Evolutionary conservation across 108 stramenopile species (phyloP).

Genomic region (Parietichytrium sp.): DNA sequence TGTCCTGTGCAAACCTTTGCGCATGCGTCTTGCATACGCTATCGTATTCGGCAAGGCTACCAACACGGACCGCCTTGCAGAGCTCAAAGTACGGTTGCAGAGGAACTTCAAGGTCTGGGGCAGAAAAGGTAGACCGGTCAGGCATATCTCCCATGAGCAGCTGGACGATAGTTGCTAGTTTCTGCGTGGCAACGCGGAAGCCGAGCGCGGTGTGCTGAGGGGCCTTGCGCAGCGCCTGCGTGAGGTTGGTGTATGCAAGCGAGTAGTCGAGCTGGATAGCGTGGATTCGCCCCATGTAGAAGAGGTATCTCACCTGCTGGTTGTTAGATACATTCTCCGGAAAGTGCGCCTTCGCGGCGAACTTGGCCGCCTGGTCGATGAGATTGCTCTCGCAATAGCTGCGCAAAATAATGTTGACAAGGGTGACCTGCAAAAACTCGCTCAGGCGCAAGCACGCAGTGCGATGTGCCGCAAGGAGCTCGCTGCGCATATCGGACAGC

Average conservation of each 20-base stretch:
- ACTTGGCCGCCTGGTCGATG: constrained; percentile 92
- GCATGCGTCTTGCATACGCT: constrained; percentile 70
- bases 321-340: constrained; percentile 81
- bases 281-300: constrained; percentile 88
- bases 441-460: constrained; percentile 59
- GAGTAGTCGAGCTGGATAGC: constrained; percentile 92
- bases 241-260: constrained; percentile 81
- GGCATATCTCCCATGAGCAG: constrained; percentile 97
- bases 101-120: constrained; percentile 71
- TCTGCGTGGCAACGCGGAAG: constrained; percentile 79
- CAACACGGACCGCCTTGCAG: constrained; percentile 89
- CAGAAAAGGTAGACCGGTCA: constrained; percentile 75
- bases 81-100: constrained; percentile 85
- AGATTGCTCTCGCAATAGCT: constrained; percentile 44
- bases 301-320: constrained; percentile 92
- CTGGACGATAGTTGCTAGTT: constrained; percentile 81
- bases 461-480: constrained; percentile 57
- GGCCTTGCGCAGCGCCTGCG: constrained; percentile 88
- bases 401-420: constrained; percentile 60
- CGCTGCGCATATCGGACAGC: constrained; percentile 38
- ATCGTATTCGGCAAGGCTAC: constrained; percentile 82
- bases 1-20: constrained; percentile 71
- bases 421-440: constrained; percentile 59
- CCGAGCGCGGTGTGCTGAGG: constrained; percentile 86
- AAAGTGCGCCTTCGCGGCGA: constrained; percentile 79